These are phyloP conservation scores for Gossypium stocksii DNA, from an alignment of 345 rosid genomes.

Conservation along the genomic window DNA sequence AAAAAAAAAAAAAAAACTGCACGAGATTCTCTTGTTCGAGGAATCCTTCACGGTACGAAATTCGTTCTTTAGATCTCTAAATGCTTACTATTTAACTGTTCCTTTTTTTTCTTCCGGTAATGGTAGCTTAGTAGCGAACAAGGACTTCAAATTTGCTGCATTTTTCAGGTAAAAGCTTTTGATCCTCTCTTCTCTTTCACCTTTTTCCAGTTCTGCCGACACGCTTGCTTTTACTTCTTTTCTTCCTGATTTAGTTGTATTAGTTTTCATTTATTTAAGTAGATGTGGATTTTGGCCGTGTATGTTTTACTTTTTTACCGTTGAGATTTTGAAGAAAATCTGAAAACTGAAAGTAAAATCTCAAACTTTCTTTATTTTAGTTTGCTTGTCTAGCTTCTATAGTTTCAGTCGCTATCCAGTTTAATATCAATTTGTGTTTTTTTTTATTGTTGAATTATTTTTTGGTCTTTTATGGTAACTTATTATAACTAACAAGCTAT, in stretches of 20 bases:
- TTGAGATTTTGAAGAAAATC: background rate
- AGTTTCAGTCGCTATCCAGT: background rate
- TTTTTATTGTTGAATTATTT: background rate
- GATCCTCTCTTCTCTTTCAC: background rate
- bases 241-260: background rate
- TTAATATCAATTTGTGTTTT: background rate
- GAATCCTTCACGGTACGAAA: background rate
- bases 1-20: background rate
- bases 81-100: background rate
- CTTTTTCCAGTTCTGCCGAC: background rate
- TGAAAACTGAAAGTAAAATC: background rate
- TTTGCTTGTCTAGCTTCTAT: background rate
- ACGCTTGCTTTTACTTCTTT: background rate
- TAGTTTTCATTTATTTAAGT: background rate
- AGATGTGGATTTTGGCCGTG: slow-evolving; percentile 1
- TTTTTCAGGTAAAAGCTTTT: slow-evolving; percentile 15
- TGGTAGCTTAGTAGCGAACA: slow-evolving; percentile 8
- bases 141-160: background rate
- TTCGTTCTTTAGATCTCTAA: slow-evolving; percentile 22
- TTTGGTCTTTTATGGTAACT: background rate
- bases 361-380: background rate
- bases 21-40: background rate
- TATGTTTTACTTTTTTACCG: background rate
- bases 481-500: background rate
- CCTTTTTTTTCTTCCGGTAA: slow-evolving; percentile 11